Evolutionary conservation across 1,284 basidiomycete species (phyloP).

Genomic region (Inonotus obliquus): DNA sequence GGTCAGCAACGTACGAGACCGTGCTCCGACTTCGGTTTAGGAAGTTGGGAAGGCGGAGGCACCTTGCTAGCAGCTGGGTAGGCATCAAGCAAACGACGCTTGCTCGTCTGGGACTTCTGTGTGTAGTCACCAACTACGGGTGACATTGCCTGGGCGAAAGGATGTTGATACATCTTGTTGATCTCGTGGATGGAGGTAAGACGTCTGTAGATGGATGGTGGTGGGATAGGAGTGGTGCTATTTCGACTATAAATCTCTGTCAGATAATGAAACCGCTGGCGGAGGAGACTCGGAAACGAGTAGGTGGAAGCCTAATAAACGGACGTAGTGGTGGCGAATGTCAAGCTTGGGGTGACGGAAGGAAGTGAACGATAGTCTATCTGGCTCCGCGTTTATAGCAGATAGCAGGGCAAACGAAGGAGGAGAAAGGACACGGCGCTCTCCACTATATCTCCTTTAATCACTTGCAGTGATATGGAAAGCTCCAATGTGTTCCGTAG

Average conservation of each 20-base stretch:
- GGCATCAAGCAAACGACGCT: background rate
- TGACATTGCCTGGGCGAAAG: conserved; percentile 8
- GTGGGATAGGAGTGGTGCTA: too few species aligned
- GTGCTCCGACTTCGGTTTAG: background rate
- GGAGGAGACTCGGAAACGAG: background rate
- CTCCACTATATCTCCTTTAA: background rate
- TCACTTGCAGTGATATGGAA: background rate
- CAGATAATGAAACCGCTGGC: background rate
- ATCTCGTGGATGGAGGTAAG: background rate
- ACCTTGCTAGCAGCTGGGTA: background rate
- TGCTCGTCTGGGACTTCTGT: background rate
- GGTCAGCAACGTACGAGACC: background rate
- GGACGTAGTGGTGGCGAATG: background rate
- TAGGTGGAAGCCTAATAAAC: background rate
- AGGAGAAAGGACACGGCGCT: background rate
- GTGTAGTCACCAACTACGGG: background rate
- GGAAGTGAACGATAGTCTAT: background rate
- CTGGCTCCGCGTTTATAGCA: background rate
- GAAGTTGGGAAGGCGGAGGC: background rate
- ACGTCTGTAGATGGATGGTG: background rate
- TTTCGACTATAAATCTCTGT: background rate
- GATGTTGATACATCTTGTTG: conserved; percentile 10
- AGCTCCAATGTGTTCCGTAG: background rate
- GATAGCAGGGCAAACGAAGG: background rate
- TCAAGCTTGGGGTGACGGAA: background rate